Percentiles rank a stretch among this genome's conserved stretches.
phyloP scores from a whole-genome alignment of 1,139 yeast species.

The Yamadazyma diospyri region DNA sequence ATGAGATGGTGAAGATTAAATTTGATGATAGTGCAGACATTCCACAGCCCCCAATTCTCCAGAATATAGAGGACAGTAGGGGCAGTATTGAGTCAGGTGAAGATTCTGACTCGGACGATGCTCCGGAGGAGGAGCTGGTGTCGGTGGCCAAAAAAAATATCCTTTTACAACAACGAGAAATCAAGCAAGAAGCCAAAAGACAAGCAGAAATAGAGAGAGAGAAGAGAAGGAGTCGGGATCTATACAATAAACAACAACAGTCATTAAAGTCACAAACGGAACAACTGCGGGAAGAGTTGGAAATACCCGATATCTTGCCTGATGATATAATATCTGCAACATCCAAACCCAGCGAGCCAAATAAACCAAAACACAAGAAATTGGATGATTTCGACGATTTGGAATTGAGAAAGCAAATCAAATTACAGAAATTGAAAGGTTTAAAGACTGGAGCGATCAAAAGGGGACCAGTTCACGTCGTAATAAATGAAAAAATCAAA shows the following conservation, averaged over 20 bases:
- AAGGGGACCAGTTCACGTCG: slow-evolving; percentile 58
- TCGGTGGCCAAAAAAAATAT: slow-evolving; percentile 26
- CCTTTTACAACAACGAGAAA: slow-evolving; percentile 33
- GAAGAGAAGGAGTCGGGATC: slow-evolving; percentile 49
- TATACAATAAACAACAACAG: slow-evolving; percentile 48
- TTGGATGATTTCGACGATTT: slow-evolving; percentile 38
- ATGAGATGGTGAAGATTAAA: slow-evolving; percentile 25
- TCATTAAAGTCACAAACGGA: slow-evolving; percentile 21
- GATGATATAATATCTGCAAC: slow-evolving; percentile 39
- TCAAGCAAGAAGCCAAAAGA: slow-evolving; percentile 29
- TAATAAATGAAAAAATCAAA: slow-evolving; percentile 29
- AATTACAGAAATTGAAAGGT: slow-evolving; percentile 40
- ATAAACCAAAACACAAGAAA: slow-evolving; percentile 32
- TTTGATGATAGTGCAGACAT: slow-evolving; percentile 22
- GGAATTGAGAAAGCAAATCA: slow-evolving; percentile 27
- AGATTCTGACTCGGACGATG: slow-evolving; percentile 33
- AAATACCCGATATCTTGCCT: slow-evolving; percentile 50
- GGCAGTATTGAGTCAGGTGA: slow-evolving; percentile 5
- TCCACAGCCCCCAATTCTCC: neutral
- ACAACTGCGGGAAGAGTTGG: slow-evolving; percentile 17
- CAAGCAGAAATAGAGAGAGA: slow-evolving; percentile 38
- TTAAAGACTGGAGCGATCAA: slow-evolving; percentile 39
- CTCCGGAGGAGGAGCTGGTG: slow-evolving; percentile 47
- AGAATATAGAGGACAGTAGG: slow-evolving; percentile 5
- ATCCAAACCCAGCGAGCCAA: slow-evolving; percentile 14